phyloP scores from a whole-genome alignment of 148 eudicot species.

The Vaccinium vitisidaea region DNA sequence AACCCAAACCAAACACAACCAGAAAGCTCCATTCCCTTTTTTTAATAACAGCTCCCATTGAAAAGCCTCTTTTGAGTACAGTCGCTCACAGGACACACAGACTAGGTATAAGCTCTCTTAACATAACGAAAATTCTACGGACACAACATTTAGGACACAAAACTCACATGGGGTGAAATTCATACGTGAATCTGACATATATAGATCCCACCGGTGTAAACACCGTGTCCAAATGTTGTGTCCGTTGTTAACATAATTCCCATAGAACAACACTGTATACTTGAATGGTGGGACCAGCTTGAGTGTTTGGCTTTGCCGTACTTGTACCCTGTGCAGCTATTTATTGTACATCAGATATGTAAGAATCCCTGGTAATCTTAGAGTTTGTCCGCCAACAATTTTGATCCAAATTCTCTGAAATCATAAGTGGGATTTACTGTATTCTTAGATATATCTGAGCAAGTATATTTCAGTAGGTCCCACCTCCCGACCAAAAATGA shows the following conservation, averaged over 20 bases:
- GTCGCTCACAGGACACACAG: not conserved
- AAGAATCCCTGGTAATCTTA: not conserved
- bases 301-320: not conserved
- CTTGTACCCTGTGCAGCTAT: not conserved
- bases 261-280: not conserved
- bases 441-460: not conserved
- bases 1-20: too few species aligned
- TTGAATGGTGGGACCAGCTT: not conserved
- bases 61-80: not conserved
- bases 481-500: conserved; percentile 19
- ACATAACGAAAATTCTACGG: not conserved
- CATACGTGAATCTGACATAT: too few species aligned
- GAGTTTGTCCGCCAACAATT: not conserved
- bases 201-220: too few species aligned
- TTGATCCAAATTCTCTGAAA: not conserved
- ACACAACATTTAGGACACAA: too few species aligned
- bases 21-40: not conserved
- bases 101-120: not conserved
- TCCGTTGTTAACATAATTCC: not conserved
- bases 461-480: conserved; percentile 16
- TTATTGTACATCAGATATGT: not conserved
- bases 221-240: too few species aligned
- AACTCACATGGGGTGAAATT: too few species aligned
- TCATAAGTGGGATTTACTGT: conserved; percentile 22
- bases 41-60: too few species aligned